phyloP scores from a whole-genome alignment of 106 monocot genomes.

The Dactylorhiza incarnata region DNA sequence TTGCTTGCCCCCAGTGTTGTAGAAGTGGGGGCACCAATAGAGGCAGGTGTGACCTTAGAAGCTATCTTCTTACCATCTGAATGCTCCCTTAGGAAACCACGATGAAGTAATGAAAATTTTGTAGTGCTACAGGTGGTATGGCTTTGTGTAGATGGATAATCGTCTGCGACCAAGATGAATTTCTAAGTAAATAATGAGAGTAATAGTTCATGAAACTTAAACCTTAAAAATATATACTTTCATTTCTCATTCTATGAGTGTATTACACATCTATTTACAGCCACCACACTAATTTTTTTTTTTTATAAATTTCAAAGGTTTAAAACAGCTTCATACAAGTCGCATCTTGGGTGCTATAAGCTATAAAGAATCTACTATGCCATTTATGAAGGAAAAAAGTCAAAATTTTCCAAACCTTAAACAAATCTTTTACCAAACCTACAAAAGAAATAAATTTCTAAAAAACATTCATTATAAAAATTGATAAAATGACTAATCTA shows the following conservation, averaged over 20 bases:
- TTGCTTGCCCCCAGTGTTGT: constrained; percentile 37
- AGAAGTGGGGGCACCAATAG: constrained; percentile 20
- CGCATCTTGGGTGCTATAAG: no score
- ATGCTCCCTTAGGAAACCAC: constrained; percentile 31
- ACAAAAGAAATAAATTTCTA: no score
- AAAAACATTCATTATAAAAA: no score
- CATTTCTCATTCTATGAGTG: background rate
- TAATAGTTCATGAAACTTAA: background rate
- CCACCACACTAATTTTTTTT: no score
- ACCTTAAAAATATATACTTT: background rate
- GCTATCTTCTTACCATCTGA: constrained; percentile 34
- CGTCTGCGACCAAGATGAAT: constrained; percentile 28
- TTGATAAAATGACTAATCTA: no score
- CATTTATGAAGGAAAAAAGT: no score
- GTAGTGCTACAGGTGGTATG: constrained; percentile 29
- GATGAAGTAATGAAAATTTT: constrained; percentile 43
- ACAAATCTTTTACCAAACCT: no score
- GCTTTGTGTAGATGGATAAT: constrained; percentile 22
- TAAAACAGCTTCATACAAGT: no score
- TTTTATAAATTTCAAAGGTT: no score
- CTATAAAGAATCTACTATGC: no score
- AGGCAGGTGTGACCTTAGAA: constrained; percentile 16
- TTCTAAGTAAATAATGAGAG: background rate
- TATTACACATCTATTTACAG: no score
- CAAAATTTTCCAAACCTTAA: no score